Percentiles rank a stretch among this genome's conserved stretches.
These are phyloP conservation scores for Coniochaeta sp. DNA, from an alignment of 2,329 filamentous ascomycete genomes.

Conservation along the genomic window DNA sequence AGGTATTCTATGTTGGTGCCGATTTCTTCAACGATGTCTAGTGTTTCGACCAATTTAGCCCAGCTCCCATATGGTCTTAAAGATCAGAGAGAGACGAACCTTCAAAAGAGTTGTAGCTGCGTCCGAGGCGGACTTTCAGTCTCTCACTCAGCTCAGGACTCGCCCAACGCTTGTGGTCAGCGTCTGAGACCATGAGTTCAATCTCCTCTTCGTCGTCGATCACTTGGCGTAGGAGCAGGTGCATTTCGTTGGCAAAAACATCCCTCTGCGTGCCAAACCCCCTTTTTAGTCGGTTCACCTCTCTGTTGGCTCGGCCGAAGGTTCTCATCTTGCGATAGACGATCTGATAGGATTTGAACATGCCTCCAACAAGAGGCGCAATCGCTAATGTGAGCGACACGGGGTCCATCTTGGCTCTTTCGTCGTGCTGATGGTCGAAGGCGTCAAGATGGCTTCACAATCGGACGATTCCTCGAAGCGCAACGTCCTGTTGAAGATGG, in stretches of 20 bases:
- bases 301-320: background rate
- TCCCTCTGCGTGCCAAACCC: background rate
- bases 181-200: background rate
- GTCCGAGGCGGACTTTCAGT: background rate
- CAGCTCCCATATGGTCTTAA: too few species aligned
- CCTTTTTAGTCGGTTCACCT: background rate
- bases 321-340: background rate
- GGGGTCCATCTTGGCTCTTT: background rate
- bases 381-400: background rate
- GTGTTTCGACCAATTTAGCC: too few species aligned
- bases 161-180: background rate
- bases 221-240: background rate
- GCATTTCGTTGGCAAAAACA: constrained; percentile 1
- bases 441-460: background rate
- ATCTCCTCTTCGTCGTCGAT: background rate
- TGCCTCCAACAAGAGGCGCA: background rate
- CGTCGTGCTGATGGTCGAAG: background rate
- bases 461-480: background rate
- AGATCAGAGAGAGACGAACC: too few species aligned
- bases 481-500: background rate
- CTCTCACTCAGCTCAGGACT: background rate
- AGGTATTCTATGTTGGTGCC: background rate
- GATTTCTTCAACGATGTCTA: background rate
- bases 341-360: constrained; percentile 1
- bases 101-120: background rate